These are phyloP conservation scores for Astrothelium macrocarpum DNA, from an alignment of 495 filamentous ascomycete species.

Conservation along the genomic window DNA sequence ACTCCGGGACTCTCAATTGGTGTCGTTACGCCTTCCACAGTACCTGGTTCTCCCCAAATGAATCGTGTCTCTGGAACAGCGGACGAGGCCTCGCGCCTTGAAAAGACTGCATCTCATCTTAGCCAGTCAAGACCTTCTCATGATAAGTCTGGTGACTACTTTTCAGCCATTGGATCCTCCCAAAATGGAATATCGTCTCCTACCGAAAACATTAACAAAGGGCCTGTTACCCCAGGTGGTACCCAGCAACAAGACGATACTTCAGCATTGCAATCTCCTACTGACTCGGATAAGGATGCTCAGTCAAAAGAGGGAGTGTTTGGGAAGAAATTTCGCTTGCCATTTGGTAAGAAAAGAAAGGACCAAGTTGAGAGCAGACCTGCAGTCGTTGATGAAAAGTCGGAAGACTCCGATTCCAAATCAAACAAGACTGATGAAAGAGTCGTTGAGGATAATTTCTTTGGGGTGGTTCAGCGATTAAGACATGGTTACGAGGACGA, in stretches of 20 bases:
- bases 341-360: conserved; percentile 61
- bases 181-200: conserved; percentile 10
- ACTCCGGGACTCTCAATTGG: conserved; percentile 73
- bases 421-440: conserved; percentile 59
- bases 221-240: conserved; percentile 41
- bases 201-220: conserved; percentile 26
- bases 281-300: conserved; percentile 60
- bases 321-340: conserved; percentile 77
- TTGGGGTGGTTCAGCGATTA: conserved; percentile 69
- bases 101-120: conserved; percentile 36
- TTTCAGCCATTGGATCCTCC: conserved; percentile 36
- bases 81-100: conserved; percentile 40
- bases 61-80: conserved; percentile 38
- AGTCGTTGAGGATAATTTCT: conserved; percentile 72
- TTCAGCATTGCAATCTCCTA: conserved; percentile 39
- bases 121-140: conserved; percentile 37
- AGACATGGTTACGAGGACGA: conserved; percentile 65
- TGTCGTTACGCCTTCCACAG: conserved; percentile 56
- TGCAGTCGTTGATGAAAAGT: conserved; percentile 65
- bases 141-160: conserved; percentile 54
- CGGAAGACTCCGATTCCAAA: conserved; percentile 61
- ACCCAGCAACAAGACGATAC: conserved; percentile 40
- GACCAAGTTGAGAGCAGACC: conserved; percentile 52
- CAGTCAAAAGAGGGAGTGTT: conserved; percentile 62
- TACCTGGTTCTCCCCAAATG: conserved; percentile 19